Evolutionary conservation across 129 eudicot species (phyloP), one percentile per base, ranked within the genome.

Genomic region (Apium graveolens): DNA sequence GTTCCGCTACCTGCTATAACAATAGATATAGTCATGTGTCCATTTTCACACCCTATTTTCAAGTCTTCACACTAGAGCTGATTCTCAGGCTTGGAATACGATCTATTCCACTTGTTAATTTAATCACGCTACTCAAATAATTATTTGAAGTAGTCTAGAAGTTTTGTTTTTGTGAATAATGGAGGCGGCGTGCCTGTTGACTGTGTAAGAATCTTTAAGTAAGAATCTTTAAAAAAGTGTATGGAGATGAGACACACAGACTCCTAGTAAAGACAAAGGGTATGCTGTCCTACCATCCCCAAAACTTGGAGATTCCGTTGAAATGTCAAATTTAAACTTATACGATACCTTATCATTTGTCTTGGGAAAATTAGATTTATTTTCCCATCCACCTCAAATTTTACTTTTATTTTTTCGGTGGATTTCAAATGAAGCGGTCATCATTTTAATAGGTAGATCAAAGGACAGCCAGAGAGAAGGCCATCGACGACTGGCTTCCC

Each of bases 401-500:
- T 29, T 65, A 27, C 8, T 29, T 65, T 29, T 2, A 24, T 4
- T 31, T 65, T 65, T 17, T 12, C 2, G 39, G 24, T 65, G 71
- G 39, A 31, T 65, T 32, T 5, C 4, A 31, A 8, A n/a, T n/a
- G n/a, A n/a, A n/a, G 31, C 0, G 14, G 10, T 57, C 31, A n/a
- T 57, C 29, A 57, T 31, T 29, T 1, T 62, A 62, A 49, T 31
- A 78, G 81, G 81, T 44, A 24, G 81, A 79, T 66, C n/a, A 6
- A 70, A 34, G 49, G 55, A 70, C 69, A 20, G 81, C 62, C n/a
- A 48, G 37, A 44, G 63, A 80, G 45, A 80, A 63, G 75, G 74
- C 62, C 21, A 60, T 80, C 37, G 35, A 80, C 11, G 83, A 80
- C 10, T 80, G 83, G 83, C 79, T 80, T 55, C 83, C 83, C 5